Evolutionary conservation across 352 stramenopile genomes (phyloP).

Genomic region (Thraustochytrium sp.): DNA sequence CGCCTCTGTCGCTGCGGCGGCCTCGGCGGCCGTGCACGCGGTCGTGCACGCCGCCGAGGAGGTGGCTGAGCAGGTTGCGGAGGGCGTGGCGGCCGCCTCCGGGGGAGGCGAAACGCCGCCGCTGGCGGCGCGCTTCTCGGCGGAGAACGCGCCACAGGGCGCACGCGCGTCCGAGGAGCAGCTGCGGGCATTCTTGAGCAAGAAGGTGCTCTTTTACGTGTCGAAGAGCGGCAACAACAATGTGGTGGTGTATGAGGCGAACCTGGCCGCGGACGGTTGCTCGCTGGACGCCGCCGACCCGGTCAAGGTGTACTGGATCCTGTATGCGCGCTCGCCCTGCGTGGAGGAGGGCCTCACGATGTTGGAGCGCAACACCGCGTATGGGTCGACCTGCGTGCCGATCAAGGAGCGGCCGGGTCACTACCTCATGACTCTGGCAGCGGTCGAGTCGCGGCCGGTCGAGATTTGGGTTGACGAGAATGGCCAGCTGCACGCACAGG

Average conservation of each 20-base stretch:
- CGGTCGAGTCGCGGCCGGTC: not conserved
- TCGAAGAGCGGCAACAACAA: not conserved
- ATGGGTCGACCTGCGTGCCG: not conserved
- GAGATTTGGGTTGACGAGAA: conserved; percentile 14
- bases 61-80: too few relatives aligned
- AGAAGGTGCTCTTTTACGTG: conserved; percentile 39
- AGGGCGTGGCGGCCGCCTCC: too few relatives aligned
- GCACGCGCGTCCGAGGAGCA: not conserved
- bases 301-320: conserved; percentile 39
- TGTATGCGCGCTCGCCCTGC: not conserved
- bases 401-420: not conserved
- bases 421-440: conserved; percentile 1
- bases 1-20: not conserved
- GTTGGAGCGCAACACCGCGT: conserved; percentile 17
- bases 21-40: not conserved
- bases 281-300: not conserved
- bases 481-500: not conserved
- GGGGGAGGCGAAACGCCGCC: not conserved
- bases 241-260: conserved; percentile 23
- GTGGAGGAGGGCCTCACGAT: conserved; percentile 29
- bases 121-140: not conserved
- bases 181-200: not conserved
- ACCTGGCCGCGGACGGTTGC: not conserved
- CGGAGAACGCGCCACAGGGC: not conserved
- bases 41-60: too few relatives aligned